Evolutionary conservation across 2,329 filamentous ascomycete species (phyloP), one percentile per base, ranked within the genome.

Genomic region (Phoma sp.): DNA sequence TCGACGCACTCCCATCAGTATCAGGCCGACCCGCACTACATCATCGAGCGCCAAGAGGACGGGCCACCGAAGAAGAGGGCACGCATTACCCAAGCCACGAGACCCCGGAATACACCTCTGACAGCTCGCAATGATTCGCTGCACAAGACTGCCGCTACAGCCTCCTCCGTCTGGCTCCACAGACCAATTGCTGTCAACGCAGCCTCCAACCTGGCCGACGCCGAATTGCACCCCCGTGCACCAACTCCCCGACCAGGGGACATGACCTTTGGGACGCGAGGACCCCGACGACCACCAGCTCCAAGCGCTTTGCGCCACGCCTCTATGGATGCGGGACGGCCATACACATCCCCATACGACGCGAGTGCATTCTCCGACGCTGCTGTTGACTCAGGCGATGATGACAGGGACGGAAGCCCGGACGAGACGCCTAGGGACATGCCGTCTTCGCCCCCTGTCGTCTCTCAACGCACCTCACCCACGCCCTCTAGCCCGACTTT

Each of bases 111-210:
- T 63, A 85, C 83, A 58, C 86, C 85, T 21, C 90, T 97, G 66
- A 90, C 88, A 46, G 83, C 85, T 35, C 87, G 87, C 27, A 85
- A 87, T 9, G 92, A 95, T 43, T 96, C 91, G 3, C 80, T 98
- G 24, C 85, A 93, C 43, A 92, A 96, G n/a, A 88, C 91, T 57
- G 94, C 94, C 41, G 96, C 92, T 72, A 96, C 91, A 15, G 89
- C 93, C 39, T 91, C 92, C 37, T 96, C 93, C 5, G 82, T 98
- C 55, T 89, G 94, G 38, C 88, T 88, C 43, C 90, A 96, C 73
- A 85, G 92, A 39, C 94, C 94, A 4, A 83, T 91, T 52, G 81
- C 83, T 19, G 74, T 78, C 40, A 77, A 77, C 29, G 78, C 82
- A 22, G 80, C 77, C 3, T 77, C 75, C 24, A 81, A 81, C 17